phyloP scores from a whole-genome alignment of 352 stramenopile genomes.

The Hyaloperonospora arabidopsidis region DNA sequence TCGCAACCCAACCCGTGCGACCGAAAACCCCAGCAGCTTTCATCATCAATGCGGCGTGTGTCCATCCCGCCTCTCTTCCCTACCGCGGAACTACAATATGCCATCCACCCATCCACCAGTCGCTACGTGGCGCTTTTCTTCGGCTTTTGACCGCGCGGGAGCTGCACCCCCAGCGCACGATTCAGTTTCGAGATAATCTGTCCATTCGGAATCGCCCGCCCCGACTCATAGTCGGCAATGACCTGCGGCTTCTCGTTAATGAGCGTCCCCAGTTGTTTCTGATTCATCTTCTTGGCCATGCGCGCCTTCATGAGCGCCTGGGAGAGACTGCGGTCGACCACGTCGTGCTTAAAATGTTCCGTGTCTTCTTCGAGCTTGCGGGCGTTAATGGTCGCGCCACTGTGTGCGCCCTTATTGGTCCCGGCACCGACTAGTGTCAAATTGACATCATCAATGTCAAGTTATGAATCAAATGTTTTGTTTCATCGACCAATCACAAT shows the following conservation, averaged over 20 bases:
- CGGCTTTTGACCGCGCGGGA: constrained; percentile 47
- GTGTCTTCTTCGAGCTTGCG: constrained; percentile 88
- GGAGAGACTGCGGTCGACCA: constrained; percentile 78
- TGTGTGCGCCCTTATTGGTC: constrained; percentile 85
- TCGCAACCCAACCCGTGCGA: too few relatives aligned
- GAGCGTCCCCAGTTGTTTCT: constrained; percentile 94
- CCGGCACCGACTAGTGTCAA: constrained; percentile 45
- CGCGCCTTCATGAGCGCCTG: constrained; percentile 94
- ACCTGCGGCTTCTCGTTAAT: constrained; percentile 96
- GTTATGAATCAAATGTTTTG: not conserved
- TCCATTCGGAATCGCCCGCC: constrained; percentile 95
- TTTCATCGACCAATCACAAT: not conserved
- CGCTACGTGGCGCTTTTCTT: constrained; percentile 63
- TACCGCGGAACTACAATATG: not conserved
- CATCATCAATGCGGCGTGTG: too few relatives aligned
- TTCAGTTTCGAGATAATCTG: constrained; percentile 97
- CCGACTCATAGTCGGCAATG: constrained; percentile 95
- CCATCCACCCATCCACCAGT: too few relatives aligned
- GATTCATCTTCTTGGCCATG: constrained; percentile 96
- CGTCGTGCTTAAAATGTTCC: constrained; percentile 85
- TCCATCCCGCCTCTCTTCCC: too few relatives aligned
- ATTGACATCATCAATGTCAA: too few relatives aligned
- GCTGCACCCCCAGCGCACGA: constrained; percentile 85
- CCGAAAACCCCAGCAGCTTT: constrained; percentile 13
- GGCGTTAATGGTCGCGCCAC: constrained; percentile 67